phyloP scores from a whole-genome alignment of 2,329 filamentous ascomycete species.

The Penicillium freii region DNA sequence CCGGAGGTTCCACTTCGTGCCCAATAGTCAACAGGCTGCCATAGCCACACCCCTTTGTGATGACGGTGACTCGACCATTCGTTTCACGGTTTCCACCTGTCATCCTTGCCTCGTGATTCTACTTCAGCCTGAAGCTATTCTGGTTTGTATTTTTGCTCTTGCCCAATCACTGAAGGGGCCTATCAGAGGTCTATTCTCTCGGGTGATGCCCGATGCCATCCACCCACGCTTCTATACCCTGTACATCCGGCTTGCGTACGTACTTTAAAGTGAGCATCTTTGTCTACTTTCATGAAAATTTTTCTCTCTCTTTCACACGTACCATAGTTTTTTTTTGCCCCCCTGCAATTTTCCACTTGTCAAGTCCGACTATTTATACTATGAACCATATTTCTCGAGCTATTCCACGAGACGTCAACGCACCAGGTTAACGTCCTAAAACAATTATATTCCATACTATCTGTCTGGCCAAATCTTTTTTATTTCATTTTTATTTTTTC shows the following conservation, averaged over 20 bases:
- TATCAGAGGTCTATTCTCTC: slow-evolving; percentile 19
- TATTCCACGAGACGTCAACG: slow-evolving; percentile 17
- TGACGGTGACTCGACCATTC: slow-evolving; percentile 3
- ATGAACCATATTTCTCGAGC: slow-evolving; percentile 18
- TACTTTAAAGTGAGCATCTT: slow-evolving; percentile 14
- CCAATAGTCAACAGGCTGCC: slow-evolving; percentile 9
- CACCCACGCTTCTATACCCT: slow-evolving; percentile 23
- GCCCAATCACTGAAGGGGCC: slow-evolving; percentile 23
- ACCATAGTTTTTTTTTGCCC: not conserved
- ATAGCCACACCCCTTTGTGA: slow-evolving; percentile 7
- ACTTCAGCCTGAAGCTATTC: slow-evolving; percentile 23
- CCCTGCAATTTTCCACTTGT: slow-evolving; percentile 4
- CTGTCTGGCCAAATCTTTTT: slow-evolving; percentile 13
- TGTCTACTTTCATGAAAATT: slow-evolving; percentile 17
- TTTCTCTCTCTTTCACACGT: slow-evolving; percentile 6
- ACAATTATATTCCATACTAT: not conserved
- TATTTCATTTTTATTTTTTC: not conserved
- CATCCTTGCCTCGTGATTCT: slow-evolving; percentile 8
- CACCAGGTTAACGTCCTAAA: slow-evolving; percentile 22
- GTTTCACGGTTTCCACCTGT: slow-evolving; percentile 15
- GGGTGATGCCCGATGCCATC: slow-evolving; percentile 25
- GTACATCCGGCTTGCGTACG: slow-evolving; percentile 11
- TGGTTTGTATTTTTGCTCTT: slow-evolving; percentile 12
- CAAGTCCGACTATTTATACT: slow-evolving; percentile 16
- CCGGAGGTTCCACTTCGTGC: slow-evolving; percentile 11